Evolutionary conservation across 345 rosid genomes (phyloP).

Genomic region (Cardamine occulta): DNA sequence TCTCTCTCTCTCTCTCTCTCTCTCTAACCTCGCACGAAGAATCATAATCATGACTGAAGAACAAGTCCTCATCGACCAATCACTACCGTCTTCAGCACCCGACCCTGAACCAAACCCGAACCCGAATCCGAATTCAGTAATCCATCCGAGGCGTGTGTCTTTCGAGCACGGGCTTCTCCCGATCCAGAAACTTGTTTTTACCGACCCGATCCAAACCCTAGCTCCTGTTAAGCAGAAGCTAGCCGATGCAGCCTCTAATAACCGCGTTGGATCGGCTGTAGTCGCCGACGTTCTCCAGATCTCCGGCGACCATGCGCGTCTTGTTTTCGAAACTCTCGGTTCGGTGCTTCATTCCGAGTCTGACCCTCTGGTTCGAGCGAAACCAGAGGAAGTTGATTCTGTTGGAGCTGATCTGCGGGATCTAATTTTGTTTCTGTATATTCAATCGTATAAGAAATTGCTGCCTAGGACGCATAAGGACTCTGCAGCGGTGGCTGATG

Average conservation of each 20-base stretch:
- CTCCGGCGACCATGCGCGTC: constrained; percentile 84
- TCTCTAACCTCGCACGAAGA: constrained; percentile 11
- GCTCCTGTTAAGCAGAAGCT: constrained; percentile 71
- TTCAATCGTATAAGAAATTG: constrained; percentile 93
- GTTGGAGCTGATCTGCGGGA: constrained; percentile 86
- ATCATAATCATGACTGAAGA: constrained; percentile 61
- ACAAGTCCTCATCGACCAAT: constrained; percentile 51
- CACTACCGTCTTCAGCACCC: constrained; percentile 51
- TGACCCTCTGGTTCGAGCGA: constrained; percentile 70
- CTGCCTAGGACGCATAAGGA: constrained; percentile 93
- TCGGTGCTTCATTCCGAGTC: constrained; percentile 82
- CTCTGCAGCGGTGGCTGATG: constrained; percentile 92
- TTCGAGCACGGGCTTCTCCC: constrained; percentile 98
- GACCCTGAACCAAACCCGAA: constrained; percentile 46
- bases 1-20: constrained; percentile 20
- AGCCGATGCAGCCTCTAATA: constrained; percentile 43
- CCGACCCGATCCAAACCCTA: constrained; percentile 82
- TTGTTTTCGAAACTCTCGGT: constrained; percentile 82
- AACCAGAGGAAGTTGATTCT: constrained; percentile 58
- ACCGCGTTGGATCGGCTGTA: constrained; percentile 64
- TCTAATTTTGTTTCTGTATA: constrained; percentile 81
- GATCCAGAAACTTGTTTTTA: constrained; percentile 84
- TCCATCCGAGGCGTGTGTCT: constrained; percentile 89
- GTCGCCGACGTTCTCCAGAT: constrained; percentile 87
- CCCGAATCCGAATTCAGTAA: constrained; percentile 53